Conservation (phyloP, 192 early-diverging fungal genomes). For the Gryganskiella cystojenkinii region DNA sequence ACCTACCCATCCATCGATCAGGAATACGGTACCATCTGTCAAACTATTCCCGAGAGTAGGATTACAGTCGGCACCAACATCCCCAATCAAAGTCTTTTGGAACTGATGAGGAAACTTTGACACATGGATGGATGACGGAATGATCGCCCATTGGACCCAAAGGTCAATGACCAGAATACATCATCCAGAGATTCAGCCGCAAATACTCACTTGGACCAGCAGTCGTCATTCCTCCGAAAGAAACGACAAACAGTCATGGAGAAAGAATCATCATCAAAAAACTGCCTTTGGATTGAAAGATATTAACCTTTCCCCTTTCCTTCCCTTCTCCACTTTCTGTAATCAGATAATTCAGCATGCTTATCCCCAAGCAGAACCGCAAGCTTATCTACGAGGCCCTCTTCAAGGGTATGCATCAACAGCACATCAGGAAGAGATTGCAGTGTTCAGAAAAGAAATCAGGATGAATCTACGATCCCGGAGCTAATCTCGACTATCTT, state of each 20-base stretch:
- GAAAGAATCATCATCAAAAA: neutral
- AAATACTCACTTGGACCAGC: too few species aligned
- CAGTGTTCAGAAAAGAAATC: slow-evolving; percentile 3
- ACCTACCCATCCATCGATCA: neutral
- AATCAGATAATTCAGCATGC: slow-evolving; percentile 77
- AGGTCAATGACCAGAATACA: neutral
- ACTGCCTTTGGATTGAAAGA: too few species aligned
- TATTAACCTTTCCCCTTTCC: slow-evolving; percentile 14
- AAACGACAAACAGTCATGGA: too few species aligned
- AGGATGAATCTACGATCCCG: slow-evolving; percentile 35
- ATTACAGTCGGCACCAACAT: neutral
- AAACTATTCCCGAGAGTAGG: neutral
- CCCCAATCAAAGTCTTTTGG: too few species aligned
- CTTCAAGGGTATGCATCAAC: slow-evolving; percentile 75
- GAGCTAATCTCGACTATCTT: slow-evolving; percentile 10
- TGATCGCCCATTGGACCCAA: too few species aligned
- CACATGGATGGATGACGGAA: neutral
- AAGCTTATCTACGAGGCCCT: slow-evolving; percentile 95
- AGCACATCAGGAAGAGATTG: slow-evolving; percentile 4
- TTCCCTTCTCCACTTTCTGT: neutral
- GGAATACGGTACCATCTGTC: too few species aligned
- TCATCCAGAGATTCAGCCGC: neutral
- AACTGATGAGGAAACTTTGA: too few species aligned
- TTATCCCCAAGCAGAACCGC: slow-evolving; percentile 97
- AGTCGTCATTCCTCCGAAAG: too few species aligned